Evolutionary conservation across 2,329 filamentous ascomycete species (phyloP), one percentile per base, ranked within the genome.

Genomic region (Geosmithia flava): DNA sequence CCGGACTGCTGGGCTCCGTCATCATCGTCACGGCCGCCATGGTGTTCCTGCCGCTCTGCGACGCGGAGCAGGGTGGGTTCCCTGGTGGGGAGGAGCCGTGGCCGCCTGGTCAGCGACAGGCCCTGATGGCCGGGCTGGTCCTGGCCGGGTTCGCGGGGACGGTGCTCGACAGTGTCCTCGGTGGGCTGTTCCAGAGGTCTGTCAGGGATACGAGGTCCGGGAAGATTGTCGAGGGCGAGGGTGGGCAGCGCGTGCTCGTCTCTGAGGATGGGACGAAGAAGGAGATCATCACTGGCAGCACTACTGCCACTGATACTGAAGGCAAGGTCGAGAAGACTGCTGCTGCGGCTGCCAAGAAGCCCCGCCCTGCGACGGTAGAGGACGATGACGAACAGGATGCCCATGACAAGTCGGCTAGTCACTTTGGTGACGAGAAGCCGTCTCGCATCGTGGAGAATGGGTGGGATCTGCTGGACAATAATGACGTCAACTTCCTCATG

Each of bases 401-500:
- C 33, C 40, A 19, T 3, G 27, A 61, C 62, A 50, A 51, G 51
- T 7, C 33, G 5, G 11, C 65, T 68, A 65, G 57, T 55, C 72
- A 7, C 58, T 75, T 76, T 68, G 66, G 77, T 2, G 68, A 74
- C 49, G 67, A 72, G 49, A 72, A 71, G 56, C 76, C 83, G 51
- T 82, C 81, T 47, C 70, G 84, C 17, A 68, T 80, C 5, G 65
- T 83, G 7, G 80, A 86, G 65, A 84, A 71, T 55, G 88, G 61
- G 46, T 72, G 68, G 77, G 77, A 95, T 61, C 62, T 94, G 52
- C 70, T 98, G 49, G 89, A 95, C 64, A 98, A 98, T 64, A 98
- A 98, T 63, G 85, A 87, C 48, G 89, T 98, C 56, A 98, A 98
- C 63, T 79, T 96, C 50, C 63, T 91, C 49, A 97, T 96, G 91